Evolutionary conservation across 306 rosid species (phyloP), one percentile per base, ranked within the genome.

Genomic region (Castanopsis chinensis): DNA sequence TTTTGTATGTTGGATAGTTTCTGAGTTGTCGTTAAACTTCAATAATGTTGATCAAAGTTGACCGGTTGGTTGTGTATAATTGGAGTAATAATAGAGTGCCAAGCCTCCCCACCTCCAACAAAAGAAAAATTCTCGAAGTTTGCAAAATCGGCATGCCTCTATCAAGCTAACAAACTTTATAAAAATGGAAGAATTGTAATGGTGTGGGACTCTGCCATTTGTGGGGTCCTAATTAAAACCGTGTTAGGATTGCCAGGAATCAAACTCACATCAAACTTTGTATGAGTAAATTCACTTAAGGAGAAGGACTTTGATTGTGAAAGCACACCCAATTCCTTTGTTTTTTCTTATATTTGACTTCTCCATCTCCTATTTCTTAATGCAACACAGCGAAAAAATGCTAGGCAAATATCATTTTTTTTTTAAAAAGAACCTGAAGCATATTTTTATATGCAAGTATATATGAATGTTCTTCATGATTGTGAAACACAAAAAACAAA

Each of bases 251-350:
- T 79, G 60, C 71, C 49, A 77, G 60, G 76, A 67, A 80, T 58
- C 75, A n/a, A 83, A 75, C 79, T 60, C 58, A 55, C 80, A 52
- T 72, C 79, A 67, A 59, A 35, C 65, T 77, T 37, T 43, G 19
- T 4, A 53, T 63, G 21, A 63, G 1, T 45, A n/a, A 20, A 10
- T 15, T 49, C 23, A 20, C 25, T 5, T 12, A 0, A 5, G 45
- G 71, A n/a, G 57, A 15, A 35, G 17, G 30, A 58, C 71, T 72
- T n/a, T 78, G 89, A 88, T 64, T 77, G 77, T 64, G 91, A 88
- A 86, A 80, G 82, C 77, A n/a, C 56, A 83, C 79, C 87, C 4
- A 81, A 79, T 63, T 78, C 57, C 14, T 43, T 75, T 33, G 33
- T 72, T 70, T 80, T 17, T 80, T 17, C 35, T 64, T 69, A 55